These are phyloP conservation scores for Dactylellina cionopaga DNA, from an alignment of 2,329 filamentous ascomycete genomes.

Conservation along the genomic window DNA sequence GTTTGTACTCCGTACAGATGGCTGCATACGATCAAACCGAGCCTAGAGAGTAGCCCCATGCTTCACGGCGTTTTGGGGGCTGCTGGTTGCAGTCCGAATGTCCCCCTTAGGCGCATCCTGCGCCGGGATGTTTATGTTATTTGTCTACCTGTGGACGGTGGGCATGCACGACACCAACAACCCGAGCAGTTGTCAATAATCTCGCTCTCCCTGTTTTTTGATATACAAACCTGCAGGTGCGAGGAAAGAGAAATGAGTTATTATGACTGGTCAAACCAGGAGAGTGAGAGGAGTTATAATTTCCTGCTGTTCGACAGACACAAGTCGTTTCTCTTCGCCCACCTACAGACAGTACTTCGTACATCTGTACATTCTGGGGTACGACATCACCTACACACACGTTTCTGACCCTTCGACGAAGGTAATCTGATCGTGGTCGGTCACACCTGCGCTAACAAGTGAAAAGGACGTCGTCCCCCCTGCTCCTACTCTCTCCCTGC, in stretches of 20 bases:
- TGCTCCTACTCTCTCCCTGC: slow-evolving; percentile 39
- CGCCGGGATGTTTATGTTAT: slow-evolving; percentile 44
- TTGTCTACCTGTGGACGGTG: slow-evolving; percentile 47
- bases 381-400: slow-evolving; percentile 20
- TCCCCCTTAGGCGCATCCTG: slow-evolving; percentile 43
- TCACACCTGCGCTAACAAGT: slow-evolving; percentile 39
- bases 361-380: slow-evolving; percentile 16
- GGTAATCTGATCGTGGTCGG: slow-evolving; percentile 34
- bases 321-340: background rate
- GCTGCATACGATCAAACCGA: slow-evolving; percentile 32
- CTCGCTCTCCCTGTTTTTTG: slow-evolving; percentile 36
- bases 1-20: too few species aligned
- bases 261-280: slow-evolving; percentile 10
- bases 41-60: slow-evolving; percentile 28
- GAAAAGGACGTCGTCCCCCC: slow-evolving; percentile 32
- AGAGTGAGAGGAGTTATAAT: slow-evolving; percentile 23
- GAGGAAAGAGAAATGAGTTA: slow-evolving; percentile 13
- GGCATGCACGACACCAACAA: slow-evolving; percentile 35
- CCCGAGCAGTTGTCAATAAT: slow-evolving; percentile 32
- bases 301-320: slow-evolving; percentile 33
- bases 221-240: slow-evolving; percentile 29
- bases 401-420: slow-evolving; percentile 22
- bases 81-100: slow-evolving; percentile 19
- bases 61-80: slow-evolving; percentile 48
- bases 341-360: background rate